A percentile compares a stretch with the other conserved stretches of the same genome.
Evolutionary conservation across 2,329 filamentous ascomycete genomes (phyloP).

Genomic region (Aureobasidium pullulans): DNA sequence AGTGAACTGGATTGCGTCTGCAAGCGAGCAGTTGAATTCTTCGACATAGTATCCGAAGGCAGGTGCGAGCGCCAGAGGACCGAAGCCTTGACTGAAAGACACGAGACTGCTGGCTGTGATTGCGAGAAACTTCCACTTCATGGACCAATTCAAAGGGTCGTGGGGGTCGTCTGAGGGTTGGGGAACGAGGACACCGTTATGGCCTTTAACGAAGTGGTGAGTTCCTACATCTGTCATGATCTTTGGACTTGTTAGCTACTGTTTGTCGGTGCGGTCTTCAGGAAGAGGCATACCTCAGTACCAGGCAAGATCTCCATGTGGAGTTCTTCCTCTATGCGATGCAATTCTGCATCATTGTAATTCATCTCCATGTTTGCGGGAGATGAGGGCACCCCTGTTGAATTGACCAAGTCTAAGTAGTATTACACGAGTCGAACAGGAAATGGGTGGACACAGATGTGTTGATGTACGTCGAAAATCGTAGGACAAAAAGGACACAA

Average conservation of each 20-base stretch:
- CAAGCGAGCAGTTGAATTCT: constrained; percentile 47
- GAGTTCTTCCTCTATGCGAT: constrained; percentile 45
- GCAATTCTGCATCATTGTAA: constrained; percentile 34
- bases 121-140: constrained; percentile 41
- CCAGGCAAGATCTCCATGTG: constrained; percentile 49
- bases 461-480: background rate
- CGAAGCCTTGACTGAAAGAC: constrained; percentile 48
- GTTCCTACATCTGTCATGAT: constrained; percentile 54
- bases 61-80: constrained; percentile 48
- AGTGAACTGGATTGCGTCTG: constrained; percentile 50
- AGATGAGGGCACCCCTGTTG: background rate
- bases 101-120: constrained; percentile 41
- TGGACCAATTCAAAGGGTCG: constrained; percentile 44
- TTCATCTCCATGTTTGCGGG: constrained; percentile 40
- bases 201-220: constrained; percentile 57
- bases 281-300: constrained; percentile 34
- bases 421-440: background rate
- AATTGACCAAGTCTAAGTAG: background rate
- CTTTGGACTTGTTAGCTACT: background rate
- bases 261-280: background rate
- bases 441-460: too few relatives aligned
- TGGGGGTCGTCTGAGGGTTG: constrained; percentile 42
- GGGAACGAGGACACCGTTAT: constrained; percentile 42
- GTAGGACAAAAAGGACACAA: background rate
- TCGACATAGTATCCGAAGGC: constrained; percentile 54